Evolutionary conservation across 768 basidiomycete species (phyloP).

Genomic region (Lactarius deliciosus): DNA sequence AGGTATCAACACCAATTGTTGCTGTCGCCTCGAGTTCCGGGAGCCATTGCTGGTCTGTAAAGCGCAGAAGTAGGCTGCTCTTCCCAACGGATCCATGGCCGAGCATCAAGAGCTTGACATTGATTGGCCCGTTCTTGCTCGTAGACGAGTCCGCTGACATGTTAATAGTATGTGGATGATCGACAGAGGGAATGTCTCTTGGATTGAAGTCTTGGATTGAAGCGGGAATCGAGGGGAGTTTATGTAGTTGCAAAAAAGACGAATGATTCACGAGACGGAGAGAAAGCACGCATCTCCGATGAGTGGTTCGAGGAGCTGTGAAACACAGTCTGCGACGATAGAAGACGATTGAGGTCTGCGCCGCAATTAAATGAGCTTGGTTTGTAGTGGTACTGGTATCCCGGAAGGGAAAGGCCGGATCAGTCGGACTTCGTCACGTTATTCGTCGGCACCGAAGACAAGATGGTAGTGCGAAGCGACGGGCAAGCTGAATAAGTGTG

Average conservation of each 20-base stretch:
- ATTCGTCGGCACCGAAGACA: not conserved
- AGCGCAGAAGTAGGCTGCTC: slow-evolving; percentile 83
- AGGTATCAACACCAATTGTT: slow-evolving; percentile 80
- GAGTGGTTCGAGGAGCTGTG: not conserved
- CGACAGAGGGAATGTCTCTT: not conserved
- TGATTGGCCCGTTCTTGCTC: slow-evolving; percentile 45
- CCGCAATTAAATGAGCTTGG: not conserved
- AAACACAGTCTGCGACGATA: not conserved
- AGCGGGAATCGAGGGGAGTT: not conserved
- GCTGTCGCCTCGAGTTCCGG: slow-evolving; percentile 84
- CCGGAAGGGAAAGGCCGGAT: not conserved
- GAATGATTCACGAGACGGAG: not conserved
- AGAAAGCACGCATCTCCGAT: not conserved
- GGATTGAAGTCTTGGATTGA: not conserved
- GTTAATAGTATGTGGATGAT: not conserved
- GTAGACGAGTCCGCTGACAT: not conserved
- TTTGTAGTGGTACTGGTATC: not conserved
- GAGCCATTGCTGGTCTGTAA: slow-evolving; percentile 93
- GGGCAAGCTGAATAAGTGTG: not conserved
- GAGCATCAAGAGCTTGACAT: slow-evolving; percentile 79
- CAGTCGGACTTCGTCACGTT: not conserved
- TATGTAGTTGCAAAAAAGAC: not conserved
- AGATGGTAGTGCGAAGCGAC: not conserved
- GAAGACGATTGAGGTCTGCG: not conserved
- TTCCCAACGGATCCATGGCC: slow-evolving; percentile 89